Percentiles rank a stretch among this genome's conserved stretches.
Conservation (phyloP, 805 yeast species). For the Ogataea polymorpha region DNA sequence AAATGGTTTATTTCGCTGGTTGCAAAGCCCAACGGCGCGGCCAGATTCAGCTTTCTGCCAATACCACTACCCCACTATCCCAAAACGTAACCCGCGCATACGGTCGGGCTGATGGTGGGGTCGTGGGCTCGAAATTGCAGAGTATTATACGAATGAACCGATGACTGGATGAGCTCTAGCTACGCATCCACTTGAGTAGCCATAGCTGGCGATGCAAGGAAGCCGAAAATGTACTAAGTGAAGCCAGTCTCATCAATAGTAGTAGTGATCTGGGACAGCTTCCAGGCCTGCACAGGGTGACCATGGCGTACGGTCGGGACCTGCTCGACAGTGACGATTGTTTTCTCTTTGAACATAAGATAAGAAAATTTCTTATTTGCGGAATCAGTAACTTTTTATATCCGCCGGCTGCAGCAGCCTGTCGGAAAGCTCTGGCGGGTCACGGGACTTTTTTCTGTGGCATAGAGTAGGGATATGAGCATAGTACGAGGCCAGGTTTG, state of each 20-base stretch:
- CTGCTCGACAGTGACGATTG: background rate
- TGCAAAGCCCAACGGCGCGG: slow-evolving; percentile 44
- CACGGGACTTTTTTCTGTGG: slow-evolving; percentile 16
- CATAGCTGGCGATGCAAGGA: slow-evolving; percentile 46
- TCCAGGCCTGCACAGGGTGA: slow-evolving; percentile 36
- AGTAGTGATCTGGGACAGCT: slow-evolving; percentile 40
- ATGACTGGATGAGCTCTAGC: slow-evolving; percentile 39
- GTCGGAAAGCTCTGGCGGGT: slow-evolving; percentile 26
- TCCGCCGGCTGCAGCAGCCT: slow-evolving; percentile 31
- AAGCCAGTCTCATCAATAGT: slow-evolving; percentile 56
- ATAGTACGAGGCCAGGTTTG: slow-evolving; percentile 23
- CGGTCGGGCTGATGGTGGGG: slow-evolving; percentile 40
- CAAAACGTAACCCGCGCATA: slow-evolving; percentile 43
- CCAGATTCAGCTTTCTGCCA: slow-evolving; percentile 46
- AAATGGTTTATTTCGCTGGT: slow-evolving; percentile 46
- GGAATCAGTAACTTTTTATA: slow-evolving; percentile 2
- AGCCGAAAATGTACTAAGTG: slow-evolving; percentile 44
- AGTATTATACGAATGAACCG: slow-evolving; percentile 40
- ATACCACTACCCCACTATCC: no score
- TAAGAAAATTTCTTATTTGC: background rate
- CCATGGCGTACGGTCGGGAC: slow-evolving; percentile 18
- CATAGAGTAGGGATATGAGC: slow-evolving; percentile 1
- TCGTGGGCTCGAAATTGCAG: slow-evolving; percentile 39
- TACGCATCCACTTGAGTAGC: slow-evolving; percentile 47
- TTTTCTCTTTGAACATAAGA: background rate